Conservation (phyloP, 202 grass and related monocot genomes). For the Hordeum pubiflorum region DNA sequence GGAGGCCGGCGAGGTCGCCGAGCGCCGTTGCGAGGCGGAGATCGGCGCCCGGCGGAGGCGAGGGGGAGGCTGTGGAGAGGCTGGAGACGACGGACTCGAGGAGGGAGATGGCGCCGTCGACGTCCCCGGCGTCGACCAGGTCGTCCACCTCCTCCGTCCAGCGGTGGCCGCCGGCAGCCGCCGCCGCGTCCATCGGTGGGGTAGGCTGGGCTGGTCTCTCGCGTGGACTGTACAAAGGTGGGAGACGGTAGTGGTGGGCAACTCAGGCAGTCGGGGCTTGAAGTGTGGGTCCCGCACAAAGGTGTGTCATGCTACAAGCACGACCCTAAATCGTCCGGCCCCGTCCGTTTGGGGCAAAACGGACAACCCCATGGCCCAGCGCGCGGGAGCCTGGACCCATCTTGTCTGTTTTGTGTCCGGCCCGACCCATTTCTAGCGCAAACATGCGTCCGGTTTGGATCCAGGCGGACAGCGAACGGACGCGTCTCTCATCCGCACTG, state of each 20-base stretch:
- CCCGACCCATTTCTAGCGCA: no score
- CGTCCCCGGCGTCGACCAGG: conserved; percentile 53
- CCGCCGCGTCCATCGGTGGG: not conserved
- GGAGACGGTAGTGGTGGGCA: not conserved
- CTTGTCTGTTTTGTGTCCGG: no score
- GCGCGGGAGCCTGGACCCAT: no score
- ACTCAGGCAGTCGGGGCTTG: not conserved
- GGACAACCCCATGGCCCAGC: no score
- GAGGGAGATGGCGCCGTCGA: conserved; percentile 57
- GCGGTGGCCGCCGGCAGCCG: not conserved
- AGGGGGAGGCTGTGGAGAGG: conserved; percentile 15
- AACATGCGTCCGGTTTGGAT: no score
- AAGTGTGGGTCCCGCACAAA: not conserved
- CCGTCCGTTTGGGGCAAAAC: no score
- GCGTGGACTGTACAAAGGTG: not conserved
- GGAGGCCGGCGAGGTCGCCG: conserved; percentile 59
- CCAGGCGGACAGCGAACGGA: no score
- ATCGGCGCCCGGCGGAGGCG: conserved; percentile 1
- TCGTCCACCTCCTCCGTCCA: conserved; percentile 86
- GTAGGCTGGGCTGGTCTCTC: not conserved
- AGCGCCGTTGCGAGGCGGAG: conserved; percentile 59
- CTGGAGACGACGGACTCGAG: conserved; percentile 55
- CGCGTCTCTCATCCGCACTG: no score
- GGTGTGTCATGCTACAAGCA: no score
- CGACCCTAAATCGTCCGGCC: no score